These are phyloP conservation scores for Zygotorulaspora florentina DNA, from an alignment of 805 yeast species.

Conservation along the genomic window DNA sequence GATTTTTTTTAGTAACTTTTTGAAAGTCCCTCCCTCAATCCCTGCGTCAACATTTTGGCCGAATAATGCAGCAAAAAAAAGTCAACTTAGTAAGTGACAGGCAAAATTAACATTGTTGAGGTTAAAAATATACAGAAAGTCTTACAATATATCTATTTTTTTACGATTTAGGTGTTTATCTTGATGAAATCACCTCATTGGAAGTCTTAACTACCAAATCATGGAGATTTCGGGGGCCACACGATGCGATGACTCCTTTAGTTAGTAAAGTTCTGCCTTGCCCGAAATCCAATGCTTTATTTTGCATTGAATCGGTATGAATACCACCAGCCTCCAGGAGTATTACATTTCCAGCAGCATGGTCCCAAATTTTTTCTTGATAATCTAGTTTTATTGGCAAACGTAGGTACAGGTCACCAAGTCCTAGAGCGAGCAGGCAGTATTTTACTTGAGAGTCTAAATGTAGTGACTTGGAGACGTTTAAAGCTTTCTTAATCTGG, in stretches of 20 bases:
- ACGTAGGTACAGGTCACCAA: conserved; percentile 87
- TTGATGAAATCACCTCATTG: conserved; percentile 19
- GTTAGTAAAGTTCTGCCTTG: conserved; percentile 74
- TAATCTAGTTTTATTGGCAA: conserved; percentile 73
- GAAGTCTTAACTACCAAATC: conserved; percentile 25
- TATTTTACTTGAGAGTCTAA: conserved; percentile 96
- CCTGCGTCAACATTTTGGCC: neutral
- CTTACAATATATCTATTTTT: neutral
- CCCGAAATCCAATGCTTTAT: conserved; percentile 73
- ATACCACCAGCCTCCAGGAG: conserved; percentile 87
- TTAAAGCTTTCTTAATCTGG: conserved; percentile 59
- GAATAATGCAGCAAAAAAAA: neutral
- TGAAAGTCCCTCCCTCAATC: neutral
- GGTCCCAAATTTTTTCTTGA: conserved; percentile 97
- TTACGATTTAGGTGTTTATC: conserved; percentile 5
- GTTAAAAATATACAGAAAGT: neutral
- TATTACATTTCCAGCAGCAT: conserved; percentile 90
- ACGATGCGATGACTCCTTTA: conserved; percentile 90
- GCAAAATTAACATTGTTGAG: neutral
- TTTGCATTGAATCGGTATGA: conserved; percentile 75
- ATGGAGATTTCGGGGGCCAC: conserved; percentile 31
- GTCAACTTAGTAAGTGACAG: conserved; percentile 1
- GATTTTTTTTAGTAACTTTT: too few relatives aligned
- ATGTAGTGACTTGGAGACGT: conserved; percentile 65
- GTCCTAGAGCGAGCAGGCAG: conserved; percentile 85